These are phyloP conservation scores for Lanmaoa pseudosensibilis DNA, from an alignment of 768 basidiomycete species.

Conservation along the genomic window DNA sequence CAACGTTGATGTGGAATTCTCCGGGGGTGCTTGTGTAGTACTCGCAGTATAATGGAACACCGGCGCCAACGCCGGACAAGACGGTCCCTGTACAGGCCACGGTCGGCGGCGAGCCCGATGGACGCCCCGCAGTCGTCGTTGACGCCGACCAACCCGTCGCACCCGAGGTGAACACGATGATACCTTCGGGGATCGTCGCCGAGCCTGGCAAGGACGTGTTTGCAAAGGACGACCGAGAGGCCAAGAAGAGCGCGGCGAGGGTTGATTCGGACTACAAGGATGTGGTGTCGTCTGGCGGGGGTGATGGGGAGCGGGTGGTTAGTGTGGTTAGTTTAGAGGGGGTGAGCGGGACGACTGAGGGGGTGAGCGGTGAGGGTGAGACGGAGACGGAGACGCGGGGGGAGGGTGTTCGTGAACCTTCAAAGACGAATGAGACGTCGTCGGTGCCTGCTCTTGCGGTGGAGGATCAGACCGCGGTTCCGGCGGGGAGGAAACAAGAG, in stretches of 20 bases:
- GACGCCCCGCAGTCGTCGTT: slow-evolving; percentile 55
- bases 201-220: slow-evolving; percentile 81
- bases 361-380: not conserved
- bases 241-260: slow-evolving; percentile 40
- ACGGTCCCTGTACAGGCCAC: slow-evolving; percentile 41
- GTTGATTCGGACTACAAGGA: slow-evolving; percentile 12
- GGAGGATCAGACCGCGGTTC: not conserved
- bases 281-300: not conserved
- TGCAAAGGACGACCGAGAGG: slow-evolving; percentile 47
- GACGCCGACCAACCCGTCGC: slow-evolving; percentile 28
- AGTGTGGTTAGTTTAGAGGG: slow-evolving; percentile 29
- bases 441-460: not conserved
- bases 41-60: slow-evolving; percentile 47
- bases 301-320: slow-evolving; percentile 35
- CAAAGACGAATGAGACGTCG: not conserved
- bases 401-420: not conserved
- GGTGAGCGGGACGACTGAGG: not conserved
- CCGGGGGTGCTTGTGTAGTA: slow-evolving; percentile 49
- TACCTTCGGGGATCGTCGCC: slow-evolving; percentile 51
- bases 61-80: slow-evolving; percentile 40
- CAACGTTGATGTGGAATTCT: not conserved
- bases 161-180: no score
- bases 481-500: slow-evolving; percentile 24
- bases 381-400: not conserved
- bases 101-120: slow-evolving; percentile 53